A percentile compares a stretch with the other conserved stretches of the same genome.
These are phyloP conservation scores for Globisporangium parvum DNA, from an alignment of 352 stramenopile genomes.

Conservation along the genomic window DNA sequence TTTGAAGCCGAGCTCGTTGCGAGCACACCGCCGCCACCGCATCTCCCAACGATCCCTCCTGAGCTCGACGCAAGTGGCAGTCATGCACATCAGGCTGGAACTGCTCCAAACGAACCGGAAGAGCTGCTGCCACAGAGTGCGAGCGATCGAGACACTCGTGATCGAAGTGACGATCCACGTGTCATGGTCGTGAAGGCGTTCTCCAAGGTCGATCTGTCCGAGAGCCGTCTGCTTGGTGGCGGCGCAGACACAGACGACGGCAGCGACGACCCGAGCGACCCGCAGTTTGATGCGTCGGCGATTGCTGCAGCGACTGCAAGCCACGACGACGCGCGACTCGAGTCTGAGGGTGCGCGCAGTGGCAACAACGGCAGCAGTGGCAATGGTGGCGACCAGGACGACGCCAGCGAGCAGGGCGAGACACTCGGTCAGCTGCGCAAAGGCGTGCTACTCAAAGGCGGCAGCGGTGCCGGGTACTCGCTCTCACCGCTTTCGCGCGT, in stretches of 20 bases:
- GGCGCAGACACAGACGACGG: conserved; percentile 3
- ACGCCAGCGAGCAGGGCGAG: conserved; percentile 9
- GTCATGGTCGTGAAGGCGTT: conserved; percentile 15
- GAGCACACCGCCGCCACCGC: conserved; percentile 45
- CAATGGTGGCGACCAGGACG: conserved; percentile 2
- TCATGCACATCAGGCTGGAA: background rate
- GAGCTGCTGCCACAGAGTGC: conserved; percentile 4
- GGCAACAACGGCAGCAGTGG: background rate
- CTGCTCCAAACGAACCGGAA: conserved; percentile 1
- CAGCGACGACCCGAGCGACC: conserved; percentile 4
- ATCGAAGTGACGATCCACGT: background rate
- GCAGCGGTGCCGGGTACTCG: conserved; percentile 12
- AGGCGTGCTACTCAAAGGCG: conserved; percentile 9
- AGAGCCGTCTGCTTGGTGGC: conserved; percentile 22
- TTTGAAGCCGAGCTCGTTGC: conserved; percentile 44
- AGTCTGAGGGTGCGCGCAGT: background rate
- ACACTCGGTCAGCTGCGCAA: conserved; percentile 17
- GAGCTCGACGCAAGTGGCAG: conserved; percentile 18
- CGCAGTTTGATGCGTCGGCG: background rate
- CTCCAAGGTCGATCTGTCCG: conserved; percentile 30
- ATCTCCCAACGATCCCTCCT: conserved; percentile 36
- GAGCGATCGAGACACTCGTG: background rate
- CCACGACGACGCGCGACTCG: background rate
- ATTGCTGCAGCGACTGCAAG: background rate
- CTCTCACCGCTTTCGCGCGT: conserved; percentile 39